Base-by-base conservation (phyloP, 2,329 filamentous ascomycete species). In the Neonectria magnoliae region DNA sequence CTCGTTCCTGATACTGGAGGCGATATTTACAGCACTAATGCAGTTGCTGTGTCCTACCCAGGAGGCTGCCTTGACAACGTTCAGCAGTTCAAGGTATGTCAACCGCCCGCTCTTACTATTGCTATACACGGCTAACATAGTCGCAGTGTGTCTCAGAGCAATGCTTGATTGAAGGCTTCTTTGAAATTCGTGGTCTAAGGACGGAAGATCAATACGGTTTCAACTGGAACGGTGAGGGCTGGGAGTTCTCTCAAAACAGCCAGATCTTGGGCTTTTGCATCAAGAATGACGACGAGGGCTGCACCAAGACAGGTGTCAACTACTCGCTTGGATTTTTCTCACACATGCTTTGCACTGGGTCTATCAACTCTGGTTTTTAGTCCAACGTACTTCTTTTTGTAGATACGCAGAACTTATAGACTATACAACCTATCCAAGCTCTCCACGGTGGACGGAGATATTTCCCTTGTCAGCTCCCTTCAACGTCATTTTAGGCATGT, bases 181-280 rank as follows among this genome's bases (percentile, higher is more conserved):
- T 47, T 47, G 44, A 47, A 47, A 47, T 47, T 47, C 44, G 44
- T 25, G 44, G 44, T 5, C 44, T 47, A 2, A 47, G 27, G 44
- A 47, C 44, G 8, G 44, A 47, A 25, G 44, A 47, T 16, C 44
- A 47, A 16, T 47, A 47, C 20, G 44, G 44, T 6, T 47, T 47
- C 10, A 25, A 47, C 44, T 47, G 44, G 44, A 47, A 47, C 14
- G 44, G 44, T 25, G 44, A 47, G 44, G 44, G 44, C 11, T 47
- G 44, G 44, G 44, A 47, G 44, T 47, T 47, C 14, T 47, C 44
- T 47, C 44, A 47, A 27, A 47, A 47, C 44, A 47, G 44, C 44
- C 8, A 47, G 44, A 47, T 25, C 44, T 16, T 47, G 44, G 44
- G 44, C 44, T 47, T 47, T 16, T 47, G 44, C 44, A 47, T 20